Evolutionary conservation across 805 yeast species (phyloP).

Genomic region (Candida xiaguanensis): DNA sequence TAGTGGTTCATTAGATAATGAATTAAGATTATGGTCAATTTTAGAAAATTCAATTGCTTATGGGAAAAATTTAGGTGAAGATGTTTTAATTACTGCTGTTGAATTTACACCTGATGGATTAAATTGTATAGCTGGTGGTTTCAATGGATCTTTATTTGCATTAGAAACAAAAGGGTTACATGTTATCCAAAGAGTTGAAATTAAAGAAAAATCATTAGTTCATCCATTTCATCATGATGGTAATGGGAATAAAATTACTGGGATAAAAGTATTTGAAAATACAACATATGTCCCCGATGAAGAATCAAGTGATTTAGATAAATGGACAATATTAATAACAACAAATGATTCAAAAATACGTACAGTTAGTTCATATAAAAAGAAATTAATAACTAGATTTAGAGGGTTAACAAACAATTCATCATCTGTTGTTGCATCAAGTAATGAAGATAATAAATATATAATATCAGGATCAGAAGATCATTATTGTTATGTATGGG

Average conservation of each 20-base stretch:
- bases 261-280: slow-evolving; percentile 52
- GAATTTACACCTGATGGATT: slow-evolving; percentile 66
- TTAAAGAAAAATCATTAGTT: slow-evolving; percentile 23
- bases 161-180: slow-evolving; percentile 64
- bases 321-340: slow-evolving; percentile 50
- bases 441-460: slow-evolving; percentile 53
- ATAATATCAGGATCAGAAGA: slow-evolving; percentile 84
- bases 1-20: slow-evolving; percentile 76
- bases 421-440: slow-evolving; percentile 66
- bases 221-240: slow-evolving; percentile 22
- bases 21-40: slow-evolving; percentile 79
- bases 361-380: slow-evolving; percentile 52
- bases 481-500: slow-evolving; percentile 85
- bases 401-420: slow-evolving; percentile 71
- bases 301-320: slow-evolving; percentile 19
- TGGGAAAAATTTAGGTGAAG: slow-evolving; percentile 48
- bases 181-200: slow-evolving; percentile 27
- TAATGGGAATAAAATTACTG: slow-evolving; percentile 60
- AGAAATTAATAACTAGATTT: slow-evolving; percentile 59
- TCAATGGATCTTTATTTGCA: slow-evolving; percentile 63
- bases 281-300: slow-evolving; percentile 8
- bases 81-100: slow-evolving; percentile 70
- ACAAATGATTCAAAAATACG: slow-evolving; percentile 82
- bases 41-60: slow-evolving; percentile 65
- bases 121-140: slow-evolving; percentile 68